Evolutionary conservation across 805 yeast genomes (phyloP).

Genomic region (Hanseniaspora mollemarum): DNA sequence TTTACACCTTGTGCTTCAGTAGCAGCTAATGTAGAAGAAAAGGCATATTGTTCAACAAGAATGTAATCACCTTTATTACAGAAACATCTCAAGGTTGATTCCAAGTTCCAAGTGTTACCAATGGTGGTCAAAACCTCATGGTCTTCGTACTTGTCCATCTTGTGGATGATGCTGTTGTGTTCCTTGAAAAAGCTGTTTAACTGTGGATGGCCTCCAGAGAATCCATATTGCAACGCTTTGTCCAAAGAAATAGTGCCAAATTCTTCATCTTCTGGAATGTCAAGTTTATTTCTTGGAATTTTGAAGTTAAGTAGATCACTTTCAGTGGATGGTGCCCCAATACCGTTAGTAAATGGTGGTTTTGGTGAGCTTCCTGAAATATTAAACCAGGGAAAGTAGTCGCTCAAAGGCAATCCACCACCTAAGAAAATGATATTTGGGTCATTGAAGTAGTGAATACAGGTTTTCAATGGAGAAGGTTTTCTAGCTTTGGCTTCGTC

Average conservation of each 20-base stretch:
- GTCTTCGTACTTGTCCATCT: constrained; percentile 39
- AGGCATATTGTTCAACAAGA: constrained; percentile 69
- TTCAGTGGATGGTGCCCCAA: constrained; percentile 46
- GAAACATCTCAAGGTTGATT: constrained; percentile 67
- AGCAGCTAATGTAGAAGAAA: constrained; percentile 75
- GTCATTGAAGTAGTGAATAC: constrained; percentile 61
- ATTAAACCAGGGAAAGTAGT: constrained; percentile 84
- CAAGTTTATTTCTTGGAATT: constrained; percentile 27
- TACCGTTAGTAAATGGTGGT: constrained; percentile 71
- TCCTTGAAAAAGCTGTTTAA: constrained; percentile 55
- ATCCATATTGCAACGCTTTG: constrained; percentile 86
- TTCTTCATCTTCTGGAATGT: constrained; percentile 31
- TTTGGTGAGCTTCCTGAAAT: constrained; percentile 59
- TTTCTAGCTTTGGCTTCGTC: constrained; percentile 66
- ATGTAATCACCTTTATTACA: constrained; percentile 71
- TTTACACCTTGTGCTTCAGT: constrained; percentile 60
- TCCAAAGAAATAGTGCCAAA: constrained; percentile 59
- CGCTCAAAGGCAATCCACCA: constrained; percentile 88
- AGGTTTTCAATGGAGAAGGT: constrained; percentile 71
- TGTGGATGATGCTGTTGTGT: constrained; percentile 51
- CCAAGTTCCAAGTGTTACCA: constrained; percentile 90
- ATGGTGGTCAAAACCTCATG: constrained; percentile 64
- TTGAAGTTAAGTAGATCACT: constrained; percentile 23
- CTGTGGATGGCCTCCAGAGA: constrained; percentile 69
- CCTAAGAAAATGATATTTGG: constrained; percentile 82